Evolutionary conservation across 2,329 filamentous ascomycete species (phyloP).

Genomic region (Aspergillus floridensis): DNA sequence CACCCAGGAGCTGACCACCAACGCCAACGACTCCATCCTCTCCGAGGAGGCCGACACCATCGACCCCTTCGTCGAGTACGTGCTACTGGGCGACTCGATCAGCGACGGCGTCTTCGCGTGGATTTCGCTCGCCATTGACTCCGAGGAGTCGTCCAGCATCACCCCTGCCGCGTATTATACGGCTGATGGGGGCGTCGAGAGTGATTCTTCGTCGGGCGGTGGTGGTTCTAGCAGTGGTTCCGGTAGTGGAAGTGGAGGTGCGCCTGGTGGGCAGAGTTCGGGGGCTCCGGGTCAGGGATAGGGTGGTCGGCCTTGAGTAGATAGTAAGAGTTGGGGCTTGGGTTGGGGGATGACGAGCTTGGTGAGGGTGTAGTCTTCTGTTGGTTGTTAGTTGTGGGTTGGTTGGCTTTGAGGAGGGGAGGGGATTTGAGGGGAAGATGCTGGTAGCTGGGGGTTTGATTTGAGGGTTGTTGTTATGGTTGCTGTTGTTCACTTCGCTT

Average conservation of each 20-base stretch:
- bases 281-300: too few species aligned
- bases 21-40: conserved; percentile 53
- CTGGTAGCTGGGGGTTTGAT: too few species aligned
- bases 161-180: conserved; percentile 33
- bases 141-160: conserved; percentile 30
- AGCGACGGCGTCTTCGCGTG: conserved; percentile 54
- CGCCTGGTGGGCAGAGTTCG: neutral
- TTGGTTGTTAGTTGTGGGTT: too few species aligned
- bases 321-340: neutral
- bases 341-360: neutral
- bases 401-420: too few species aligned
- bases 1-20: conserved; percentile 48
- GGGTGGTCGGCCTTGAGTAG: too few species aligned
- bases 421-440: too few species aligned
- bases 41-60: conserved; percentile 51
- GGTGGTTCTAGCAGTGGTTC: neutral
- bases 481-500: too few species aligned
- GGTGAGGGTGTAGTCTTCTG: neutral
- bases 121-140: conserved; percentile 53
- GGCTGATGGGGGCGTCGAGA: conserved; percentile 35
- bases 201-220: conserved; percentile 13
- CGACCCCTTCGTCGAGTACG: conserved; percentile 59
- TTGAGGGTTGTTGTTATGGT: too few species aligned
- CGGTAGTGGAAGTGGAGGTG: neutral
- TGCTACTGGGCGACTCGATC: conserved; percentile 53